These are phyloP conservation scores for Sistotremastrum suecicum DNA, from an alignment of 768 basidiomycete genomes.

Conservation along the genomic window DNA sequence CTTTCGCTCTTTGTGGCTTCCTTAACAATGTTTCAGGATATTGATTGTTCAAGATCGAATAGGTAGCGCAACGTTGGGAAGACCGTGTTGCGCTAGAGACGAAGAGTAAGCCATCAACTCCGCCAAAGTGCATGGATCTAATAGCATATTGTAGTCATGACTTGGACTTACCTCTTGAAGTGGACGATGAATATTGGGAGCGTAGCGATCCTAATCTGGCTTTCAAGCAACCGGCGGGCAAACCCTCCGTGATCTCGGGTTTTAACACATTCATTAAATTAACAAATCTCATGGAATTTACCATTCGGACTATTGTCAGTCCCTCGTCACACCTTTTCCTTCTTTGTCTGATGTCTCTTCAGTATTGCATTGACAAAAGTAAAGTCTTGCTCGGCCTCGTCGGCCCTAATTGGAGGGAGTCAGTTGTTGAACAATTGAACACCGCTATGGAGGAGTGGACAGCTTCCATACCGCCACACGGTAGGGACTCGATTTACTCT, in stretches of 20 bases:
- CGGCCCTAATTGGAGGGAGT: conserved; percentile 36
- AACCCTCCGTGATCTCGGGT: conserved; percentile 40
- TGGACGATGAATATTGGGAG: conserved; percentile 26
- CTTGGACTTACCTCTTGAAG: conserved; percentile 26
- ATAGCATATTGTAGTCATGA: conserved; percentile 21
- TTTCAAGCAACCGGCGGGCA: conserved; percentile 35
- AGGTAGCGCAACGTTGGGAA: conserved; percentile 21
- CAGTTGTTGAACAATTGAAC: conserved; percentile 54
- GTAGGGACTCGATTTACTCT: conserved; percentile 24
- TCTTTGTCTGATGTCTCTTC: background rate
- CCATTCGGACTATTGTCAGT: conserved; percentile 52
- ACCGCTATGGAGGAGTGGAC: conserved; percentile 60
- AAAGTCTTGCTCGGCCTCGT: conserved; percentile 39
- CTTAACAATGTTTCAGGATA: background rate
- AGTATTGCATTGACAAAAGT: conserved; percentile 64
- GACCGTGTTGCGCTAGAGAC: conserved; percentile 24
- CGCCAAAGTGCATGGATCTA: background rate
- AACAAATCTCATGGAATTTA: conserved; percentile 55
- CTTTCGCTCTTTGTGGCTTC: background rate
- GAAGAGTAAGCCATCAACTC: conserved; percentile 16
- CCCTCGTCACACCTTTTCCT: conserved; percentile 1
- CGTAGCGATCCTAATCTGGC: conserved; percentile 12
- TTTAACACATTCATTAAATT: conserved; percentile 57
- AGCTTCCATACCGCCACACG: conserved; percentile 50
- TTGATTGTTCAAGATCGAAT: conserved; percentile 18